Evolutionary conservation across 257 asterid species (phyloP).

Genomic region (Salvia rosmarinus): DNA sequence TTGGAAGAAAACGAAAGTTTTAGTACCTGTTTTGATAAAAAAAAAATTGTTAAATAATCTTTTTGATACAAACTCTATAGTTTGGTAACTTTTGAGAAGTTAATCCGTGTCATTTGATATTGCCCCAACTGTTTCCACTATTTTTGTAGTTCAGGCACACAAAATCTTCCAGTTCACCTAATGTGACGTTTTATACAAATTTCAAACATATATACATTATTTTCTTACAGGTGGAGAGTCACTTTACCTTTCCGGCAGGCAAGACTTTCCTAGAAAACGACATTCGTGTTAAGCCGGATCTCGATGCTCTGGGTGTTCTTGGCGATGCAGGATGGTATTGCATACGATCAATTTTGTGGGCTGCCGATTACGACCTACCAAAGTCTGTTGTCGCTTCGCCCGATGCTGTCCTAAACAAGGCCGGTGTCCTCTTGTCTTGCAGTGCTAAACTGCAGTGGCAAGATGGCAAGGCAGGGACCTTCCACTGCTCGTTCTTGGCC

Average conservation of each 20-base stretch:
- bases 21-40: too few relatives aligned
- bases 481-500: slow-evolving; percentile 61
- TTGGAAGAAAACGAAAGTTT: too few relatives aligned
- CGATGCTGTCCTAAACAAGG: slow-evolving; percentile 32
- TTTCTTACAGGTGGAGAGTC: slow-evolving; percentile 29
- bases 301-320: slow-evolving; percentile 45
- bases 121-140: too few relatives aligned
- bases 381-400: slow-evolving; percentile 34
- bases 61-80: too few relatives aligned
- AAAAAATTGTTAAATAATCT: too few relatives aligned
- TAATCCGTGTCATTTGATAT: too few relatives aligned
- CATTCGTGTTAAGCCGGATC: slow-evolving; percentile 47
- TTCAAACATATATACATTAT: slow-evolving; percentile 32
- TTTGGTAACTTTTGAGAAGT: too few relatives aligned
- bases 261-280: slow-evolving; percentile 35
- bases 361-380: slow-evolving; percentile 39
- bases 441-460: slow-evolving; percentile 39
- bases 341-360: slow-evolving; percentile 46
- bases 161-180: too few relatives aligned
- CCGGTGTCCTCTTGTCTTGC: slow-evolving; percentile 40
- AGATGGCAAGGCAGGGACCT: slow-evolving; percentile 43
- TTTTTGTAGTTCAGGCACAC: too few relatives aligned
- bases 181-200: too few relatives aligned
- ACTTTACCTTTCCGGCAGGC: slow-evolving; percentile 44
- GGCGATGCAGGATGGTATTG: slow-evolving; percentile 52